These are phyloP conservation scores for Stylonectria norvegica DNA, from an alignment of 2,329 filamentous ascomycete species.

Conservation along the genomic window DNA sequence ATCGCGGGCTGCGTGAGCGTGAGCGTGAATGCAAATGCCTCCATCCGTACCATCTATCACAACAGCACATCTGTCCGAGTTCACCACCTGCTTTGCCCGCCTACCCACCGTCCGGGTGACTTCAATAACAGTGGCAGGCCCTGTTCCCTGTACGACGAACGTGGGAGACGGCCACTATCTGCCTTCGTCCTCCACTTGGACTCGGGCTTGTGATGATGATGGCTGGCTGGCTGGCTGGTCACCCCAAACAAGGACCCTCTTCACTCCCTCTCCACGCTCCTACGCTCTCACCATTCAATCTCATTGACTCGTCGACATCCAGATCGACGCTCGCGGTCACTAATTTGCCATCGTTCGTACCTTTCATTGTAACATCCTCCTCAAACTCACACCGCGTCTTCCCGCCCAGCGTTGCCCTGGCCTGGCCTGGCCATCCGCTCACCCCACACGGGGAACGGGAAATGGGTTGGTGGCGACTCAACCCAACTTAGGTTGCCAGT, in stretches of 20 bases:
- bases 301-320: too few relatives aligned
- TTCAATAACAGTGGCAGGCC: conserved; percentile 23
- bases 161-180: conserved; percentile 7
- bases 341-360: neutral
- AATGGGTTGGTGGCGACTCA: conserved; percentile 18
- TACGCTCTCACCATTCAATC: too few relatives aligned
- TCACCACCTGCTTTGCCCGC: too few relatives aligned
- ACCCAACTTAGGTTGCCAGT: too few relatives aligned
- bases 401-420: conserved; percentile 15
- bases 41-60: too few relatives aligned
- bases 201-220: conserved; percentile 9
- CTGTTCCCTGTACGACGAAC: conserved; percentile 22
- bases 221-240: conserved; percentile 1
- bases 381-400: conserved; percentile 14
- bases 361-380: too few relatives aligned
- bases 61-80: conserved; percentile 10
- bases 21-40: too few relatives aligned
- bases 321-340: neutral
- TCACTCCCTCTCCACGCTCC: too few relatives aligned
- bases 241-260: too few relatives aligned
- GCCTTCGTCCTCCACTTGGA: conserved; percentile 3
- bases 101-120: conserved; percentile 20
- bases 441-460: conserved; percentile 20
- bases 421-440: conserved; percentile 10
- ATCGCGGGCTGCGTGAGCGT: too few relatives aligned